Conservation (phyloP, 352 stramenopile genomes). For the Phytopythium chamaehyphon region DNA sequence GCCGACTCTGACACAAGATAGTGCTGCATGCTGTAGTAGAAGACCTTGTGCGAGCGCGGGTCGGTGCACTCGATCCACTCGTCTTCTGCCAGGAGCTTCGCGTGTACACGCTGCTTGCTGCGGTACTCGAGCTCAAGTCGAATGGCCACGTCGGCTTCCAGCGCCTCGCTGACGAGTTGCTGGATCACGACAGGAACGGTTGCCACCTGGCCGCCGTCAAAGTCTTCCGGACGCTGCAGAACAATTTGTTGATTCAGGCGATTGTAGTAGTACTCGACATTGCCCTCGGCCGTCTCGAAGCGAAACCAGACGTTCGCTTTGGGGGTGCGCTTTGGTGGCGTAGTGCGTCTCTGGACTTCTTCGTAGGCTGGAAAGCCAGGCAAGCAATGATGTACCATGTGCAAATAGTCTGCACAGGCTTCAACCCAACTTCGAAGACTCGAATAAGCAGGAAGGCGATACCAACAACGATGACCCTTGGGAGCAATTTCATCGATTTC, state of each 20-base stretch:
- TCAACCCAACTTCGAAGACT: constrained; percentile 45
- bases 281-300: constrained; percentile 30
- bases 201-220: constrained; percentile 45
- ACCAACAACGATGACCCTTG: constrained; percentile 40
- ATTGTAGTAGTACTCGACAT: constrained; percentile 62
- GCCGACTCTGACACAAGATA: constrained; percentile 34
- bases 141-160: constrained; percentile 31
- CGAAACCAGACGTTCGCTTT: constrained; percentile 66
- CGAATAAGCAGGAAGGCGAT: constrained; percentile 48
- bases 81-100: constrained; percentile 49
- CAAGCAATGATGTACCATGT: constrained; percentile 53
- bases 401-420: constrained; percentile 44
- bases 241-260: constrained; percentile 38
- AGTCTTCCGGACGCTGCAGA: constrained; percentile 41
- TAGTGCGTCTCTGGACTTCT: constrained; percentile 38
- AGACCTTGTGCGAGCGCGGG: constrained; percentile 27
- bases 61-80: constrained; percentile 68
- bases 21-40: constrained; percentile 67
- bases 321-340: constrained; percentile 40
- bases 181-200: constrained; percentile 43
- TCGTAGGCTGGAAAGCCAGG: constrained; percentile 31
- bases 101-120: constrained; percentile 31
- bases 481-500: constrained; percentile 10
- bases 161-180: constrained; percentile 40
- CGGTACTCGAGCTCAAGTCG: constrained; percentile 54